Evolutionary conservation across 768 basidiomycete genomes (phyloP).

Genomic region (Hygrophoropsis aurantiaca): DNA sequence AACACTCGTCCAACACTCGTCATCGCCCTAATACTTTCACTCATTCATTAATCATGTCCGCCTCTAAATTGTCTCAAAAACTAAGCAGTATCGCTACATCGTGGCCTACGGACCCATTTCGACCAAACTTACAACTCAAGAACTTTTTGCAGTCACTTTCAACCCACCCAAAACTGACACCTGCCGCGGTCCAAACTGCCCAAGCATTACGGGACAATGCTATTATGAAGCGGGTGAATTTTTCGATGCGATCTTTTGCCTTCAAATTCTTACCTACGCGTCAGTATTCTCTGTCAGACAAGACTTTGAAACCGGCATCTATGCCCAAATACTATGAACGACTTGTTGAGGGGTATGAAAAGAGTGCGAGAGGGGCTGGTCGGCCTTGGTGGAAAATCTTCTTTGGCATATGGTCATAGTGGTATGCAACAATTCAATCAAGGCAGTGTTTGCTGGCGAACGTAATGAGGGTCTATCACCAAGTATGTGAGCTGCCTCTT

Average conservation of each 20-base stretch:
- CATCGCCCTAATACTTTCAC: too few species aligned
- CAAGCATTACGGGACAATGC: slow-evolving; percentile 54
- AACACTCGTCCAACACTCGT: not conserved
- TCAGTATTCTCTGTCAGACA: slow-evolving; percentile 68
- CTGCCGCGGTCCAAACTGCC: slow-evolving; percentile 58
- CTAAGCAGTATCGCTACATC: slow-evolving; percentile 54
- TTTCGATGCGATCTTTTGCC: not conserved
- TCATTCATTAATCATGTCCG: slow-evolving; percentile 22
- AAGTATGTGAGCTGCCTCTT: too few species aligned
- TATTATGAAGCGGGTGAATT: slow-evolving; percentile 55
- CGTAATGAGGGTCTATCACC: too few species aligned
- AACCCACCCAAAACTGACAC: slow-evolving; percentile 66
- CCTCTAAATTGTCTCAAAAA: slow-evolving; percentile 44
- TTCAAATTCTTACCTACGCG: slow-evolving; percentile 10
- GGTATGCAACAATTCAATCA: too few species aligned
- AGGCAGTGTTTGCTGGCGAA: too few species aligned
- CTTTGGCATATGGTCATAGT: slow-evolving; percentile 62
- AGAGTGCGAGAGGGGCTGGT: slow-evolving; percentile 72
- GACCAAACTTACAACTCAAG: slow-evolving; percentile 73
- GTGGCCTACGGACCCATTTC: slow-evolving; percentile 75
- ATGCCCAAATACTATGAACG: slow-evolving; percentile 73
- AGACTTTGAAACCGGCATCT: slow-evolving; percentile 66
- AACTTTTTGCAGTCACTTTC: slow-evolving; percentile 64
- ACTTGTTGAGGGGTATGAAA: slow-evolving; percentile 71
- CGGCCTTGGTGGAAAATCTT: slow-evolving; percentile 86